phyloP scores from a whole-genome alignment of 2,329 filamentous ascomycete genomes.

The Ophiostoma perfectum region DNA sequence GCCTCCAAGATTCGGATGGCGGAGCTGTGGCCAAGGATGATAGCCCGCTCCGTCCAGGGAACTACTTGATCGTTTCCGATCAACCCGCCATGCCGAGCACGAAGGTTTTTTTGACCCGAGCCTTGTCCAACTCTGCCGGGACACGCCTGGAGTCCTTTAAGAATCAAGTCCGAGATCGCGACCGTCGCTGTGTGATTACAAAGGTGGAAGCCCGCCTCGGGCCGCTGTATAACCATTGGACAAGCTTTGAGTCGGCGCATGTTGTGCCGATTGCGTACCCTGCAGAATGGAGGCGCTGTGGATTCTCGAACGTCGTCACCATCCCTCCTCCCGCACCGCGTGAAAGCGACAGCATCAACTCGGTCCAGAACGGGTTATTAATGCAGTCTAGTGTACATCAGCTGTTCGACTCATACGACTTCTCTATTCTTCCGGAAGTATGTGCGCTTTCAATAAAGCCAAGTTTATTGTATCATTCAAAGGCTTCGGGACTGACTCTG shows the following conservation, averaged over 20 bases:
- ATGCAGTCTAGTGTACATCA: background rate
- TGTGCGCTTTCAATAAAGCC: background rate
- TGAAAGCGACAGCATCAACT: slow-evolving; percentile 9
- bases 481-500: background rate
- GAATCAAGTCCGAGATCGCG: no score
- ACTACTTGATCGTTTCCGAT: no score
- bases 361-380: slow-evolving; percentile 15
- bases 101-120: no score
- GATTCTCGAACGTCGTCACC: slow-evolving; percentile 6
- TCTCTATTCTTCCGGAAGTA: slow-evolving; percentile 11
- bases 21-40: no score
- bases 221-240: slow-evolving; percentile 1
- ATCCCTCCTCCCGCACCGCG: slow-evolving; percentile 1
- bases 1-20: no score
- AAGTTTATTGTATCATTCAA: no score
- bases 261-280: slow-evolving; percentile 10
- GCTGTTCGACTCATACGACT: slow-evolving; percentile 1
- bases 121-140: no score
- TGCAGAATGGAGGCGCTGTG: slow-evolving; percentile 5
- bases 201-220: background rate
- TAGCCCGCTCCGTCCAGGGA: no score
- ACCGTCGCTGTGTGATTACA: no score
- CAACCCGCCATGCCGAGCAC: no score
- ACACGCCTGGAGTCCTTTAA: no score
- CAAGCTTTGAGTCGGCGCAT: slow-evolving; percentile 9